Conservation (phyloP, 1,284 basidiomycete species). For the Sanghuangporus weigelae region DNA sequence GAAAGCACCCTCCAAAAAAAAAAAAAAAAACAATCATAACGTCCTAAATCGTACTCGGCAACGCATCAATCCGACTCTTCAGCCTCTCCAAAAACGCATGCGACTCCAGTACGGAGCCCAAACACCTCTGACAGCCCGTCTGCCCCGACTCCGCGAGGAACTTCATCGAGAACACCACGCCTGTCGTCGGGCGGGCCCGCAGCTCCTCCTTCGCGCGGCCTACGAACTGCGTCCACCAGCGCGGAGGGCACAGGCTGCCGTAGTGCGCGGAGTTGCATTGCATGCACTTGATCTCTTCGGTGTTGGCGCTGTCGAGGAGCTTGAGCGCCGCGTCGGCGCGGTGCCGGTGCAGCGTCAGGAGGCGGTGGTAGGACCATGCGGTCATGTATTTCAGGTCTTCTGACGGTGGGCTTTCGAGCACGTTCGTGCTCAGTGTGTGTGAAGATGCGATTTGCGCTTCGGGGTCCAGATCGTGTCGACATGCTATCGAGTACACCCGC, state of each 20-base stretch:
- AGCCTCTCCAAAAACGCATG: constrained; percentile 49
- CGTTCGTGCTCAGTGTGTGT: constrained; percentile 47
- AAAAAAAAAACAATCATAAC: background rate
- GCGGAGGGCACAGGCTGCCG: constrained; percentile 43
- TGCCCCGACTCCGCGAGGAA: constrained; percentile 52
- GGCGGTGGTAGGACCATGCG: constrained; percentile 58
- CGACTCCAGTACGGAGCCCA: constrained; percentile 56
- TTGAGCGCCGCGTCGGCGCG: constrained; percentile 45
- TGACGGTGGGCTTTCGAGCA: constrained; percentile 48
- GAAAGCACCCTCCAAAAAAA: background rate
- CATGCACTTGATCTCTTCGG: constrained; percentile 54
- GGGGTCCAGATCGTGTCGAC: constrained; percentile 54
- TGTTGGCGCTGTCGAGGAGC: constrained; percentile 34
- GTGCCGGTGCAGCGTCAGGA: constrained; percentile 52
- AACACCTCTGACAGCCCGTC: constrained; percentile 52
- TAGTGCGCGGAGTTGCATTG: constrained; percentile 56
- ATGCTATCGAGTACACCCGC: constrained; percentile 66
- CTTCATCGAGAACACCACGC: constrained; percentile 51
- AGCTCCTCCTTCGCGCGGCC: constrained; percentile 52
- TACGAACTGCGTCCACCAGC: constrained; percentile 65
- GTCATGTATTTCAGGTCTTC: constrained; percentile 64
- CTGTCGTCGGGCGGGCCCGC: constrained; percentile 47
- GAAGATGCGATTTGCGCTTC: constrained; percentile 49
- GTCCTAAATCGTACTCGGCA: constrained; percentile 49
- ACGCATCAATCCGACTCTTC: constrained; percentile 51